These are phyloP conservation scores for Acacia pycnantha DNA, from an alignment of 331 rosid species.

Conservation along the genomic window DNA sequence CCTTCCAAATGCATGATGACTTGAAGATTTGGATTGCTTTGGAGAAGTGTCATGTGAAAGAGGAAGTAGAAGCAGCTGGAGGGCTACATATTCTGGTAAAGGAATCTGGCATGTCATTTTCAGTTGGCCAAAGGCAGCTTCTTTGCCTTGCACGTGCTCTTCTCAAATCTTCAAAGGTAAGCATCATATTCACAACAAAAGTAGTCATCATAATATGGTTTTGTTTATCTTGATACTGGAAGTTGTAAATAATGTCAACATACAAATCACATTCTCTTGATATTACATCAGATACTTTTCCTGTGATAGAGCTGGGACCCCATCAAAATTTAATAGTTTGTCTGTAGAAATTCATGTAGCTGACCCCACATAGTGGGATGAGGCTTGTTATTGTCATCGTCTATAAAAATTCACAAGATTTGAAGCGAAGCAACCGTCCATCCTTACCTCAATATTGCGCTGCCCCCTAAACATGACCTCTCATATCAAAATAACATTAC, in stretches of 20 bases:
- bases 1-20: slow-evolving; percentile 62
- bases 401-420: not conserved
- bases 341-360: not conserved
- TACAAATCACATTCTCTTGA: not conserved
- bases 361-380: not conserved
- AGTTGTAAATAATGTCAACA: not conserved
- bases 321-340: not conserved
- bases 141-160: slow-evolving; percentile 97
- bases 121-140: slow-evolving; percentile 94
- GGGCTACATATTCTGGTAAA: slow-evolving; percentile 71
- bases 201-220: not conserved
- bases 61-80: slow-evolving; percentile 80
- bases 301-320: not conserved
- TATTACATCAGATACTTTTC: not conserved
- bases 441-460: not conserved
- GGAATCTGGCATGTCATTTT: slow-evolving; percentile 73
- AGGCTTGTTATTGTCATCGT: not conserved
- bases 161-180: slow-evolving; percentile 81
- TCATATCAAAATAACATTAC: not conserved
- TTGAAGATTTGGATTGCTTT: slow-evolving; percentile 70
- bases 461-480: not conserved
- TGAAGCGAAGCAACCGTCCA: not conserved
- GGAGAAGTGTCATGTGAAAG: slow-evolving; percentile 81
- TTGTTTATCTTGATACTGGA: not conserved
- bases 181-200: not conserved